A percentile compares a stretch with the other conserved stretches of the same genome.
Conservation (phyloP, 495 filamentous ascomycete species). For the Penicillium parvum region DNA sequence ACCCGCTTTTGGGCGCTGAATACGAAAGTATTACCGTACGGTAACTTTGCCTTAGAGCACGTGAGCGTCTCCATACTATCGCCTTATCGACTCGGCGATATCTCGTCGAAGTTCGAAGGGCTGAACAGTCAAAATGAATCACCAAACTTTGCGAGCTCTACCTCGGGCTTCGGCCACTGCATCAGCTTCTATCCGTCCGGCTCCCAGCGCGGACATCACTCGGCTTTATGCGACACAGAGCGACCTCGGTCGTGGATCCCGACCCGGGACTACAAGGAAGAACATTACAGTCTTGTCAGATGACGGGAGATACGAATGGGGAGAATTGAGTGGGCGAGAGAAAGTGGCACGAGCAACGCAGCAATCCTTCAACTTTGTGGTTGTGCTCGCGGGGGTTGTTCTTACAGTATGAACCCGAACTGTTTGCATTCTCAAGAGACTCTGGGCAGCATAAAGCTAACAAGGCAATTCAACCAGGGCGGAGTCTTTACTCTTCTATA, state of each 20-base stretch:
- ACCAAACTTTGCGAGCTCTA: constrained; percentile 15
- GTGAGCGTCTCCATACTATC: constrained; percentile 2
- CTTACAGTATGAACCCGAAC: constrained; percentile 57
- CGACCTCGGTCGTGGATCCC: constrained; percentile 32
- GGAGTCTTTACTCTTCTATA: constrained; percentile 76
- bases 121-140: constrained; percentile 17
- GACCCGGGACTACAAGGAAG: constrained; percentile 46
- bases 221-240: constrained; percentile 53
- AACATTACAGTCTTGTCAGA: constrained; percentile 79
- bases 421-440: no score
- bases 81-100: background rate
- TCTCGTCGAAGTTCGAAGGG: background rate
- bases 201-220: constrained; percentile 21
- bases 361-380: constrained; percentile 79
- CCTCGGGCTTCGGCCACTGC: constrained; percentile 13
- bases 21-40: constrained; percentile 1
- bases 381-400: constrained; percentile 69
- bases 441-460: no score
- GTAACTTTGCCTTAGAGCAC: constrained; percentile 5
- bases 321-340: constrained; percentile 64
- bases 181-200: constrained; percentile 8
- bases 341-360: constrained; percentile 85
- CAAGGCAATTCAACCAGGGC: constrained; percentile 48
- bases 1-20: background rate
- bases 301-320: constrained; percentile 75